phyloP scores from a whole-genome alignment of 331 rosid genomes.

The Arachis monticola region DNA sequence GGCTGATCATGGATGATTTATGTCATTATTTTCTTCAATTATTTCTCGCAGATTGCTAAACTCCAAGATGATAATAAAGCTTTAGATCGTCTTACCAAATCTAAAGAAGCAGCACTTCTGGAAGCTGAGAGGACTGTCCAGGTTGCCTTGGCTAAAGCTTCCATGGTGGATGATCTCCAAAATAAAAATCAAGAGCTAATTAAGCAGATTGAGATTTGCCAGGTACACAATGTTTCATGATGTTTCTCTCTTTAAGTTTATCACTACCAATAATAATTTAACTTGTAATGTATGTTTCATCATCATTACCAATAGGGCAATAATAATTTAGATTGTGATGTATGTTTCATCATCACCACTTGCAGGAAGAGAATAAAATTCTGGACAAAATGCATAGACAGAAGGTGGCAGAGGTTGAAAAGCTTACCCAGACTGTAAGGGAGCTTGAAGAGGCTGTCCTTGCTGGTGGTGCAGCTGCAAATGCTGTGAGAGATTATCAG shows the following conservation, averaged over 20 bases:
- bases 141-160: conserved; percentile 94
- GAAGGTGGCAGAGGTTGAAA: conserved; percentile 99
- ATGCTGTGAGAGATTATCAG: conserved; percentile 98
- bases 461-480: conserved; percentile 98
- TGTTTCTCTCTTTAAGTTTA: conserved; percentile 15
- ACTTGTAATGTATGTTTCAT: conserved; percentile 23
- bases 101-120: conserved; percentile 94
- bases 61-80: conserved; percentile 98
- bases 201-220: conserved; percentile 96
- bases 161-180: conserved; percentile 98
- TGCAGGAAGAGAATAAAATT: conserved; percentile 93
- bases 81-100: conserved; percentile 92
- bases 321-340: conserved; percentile 15
- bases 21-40: conserved; percentile 41
- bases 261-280: conserved; percentile 7
- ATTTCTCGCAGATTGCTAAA: conserved; percentile 77
- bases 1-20: conserved; percentile 27
- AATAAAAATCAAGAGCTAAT: conserved; percentile 95
- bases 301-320: conserved; percentile 52
- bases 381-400: conserved; percentile 95
- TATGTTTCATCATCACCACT: conserved; percentile 35
- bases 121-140: conserved; percentile 97
- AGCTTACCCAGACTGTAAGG: conserved; percentile 93
- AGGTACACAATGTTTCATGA: conserved; percentile 54
- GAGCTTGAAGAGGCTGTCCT: conserved; percentile 99